Percentiles rank a stretch among this genome's conserved stretches.
These are phyloP conservation scores for Penicillium sp. DNA, from an alignment of 2,329 filamentous ascomycete genomes.

Conservation along the genomic window DNA sequence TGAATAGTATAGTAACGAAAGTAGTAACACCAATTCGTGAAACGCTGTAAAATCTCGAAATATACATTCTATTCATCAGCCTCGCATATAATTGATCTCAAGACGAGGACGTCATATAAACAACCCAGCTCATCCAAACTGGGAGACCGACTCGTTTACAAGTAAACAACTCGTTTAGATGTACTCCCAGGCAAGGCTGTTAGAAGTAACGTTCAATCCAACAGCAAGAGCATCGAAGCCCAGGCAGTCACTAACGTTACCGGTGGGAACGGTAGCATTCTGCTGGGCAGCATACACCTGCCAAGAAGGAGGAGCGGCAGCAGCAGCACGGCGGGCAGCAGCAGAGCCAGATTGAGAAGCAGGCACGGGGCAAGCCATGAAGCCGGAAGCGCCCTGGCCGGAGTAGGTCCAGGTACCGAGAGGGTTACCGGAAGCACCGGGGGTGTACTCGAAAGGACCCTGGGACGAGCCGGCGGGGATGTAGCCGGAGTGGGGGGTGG, in stretches of 20 bases:
- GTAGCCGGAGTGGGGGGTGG: conserved; percentile 54
- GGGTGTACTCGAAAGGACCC: conserved; percentile 50
- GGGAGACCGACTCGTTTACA: neutral
- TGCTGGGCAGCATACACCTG: conserved; percentile 42
- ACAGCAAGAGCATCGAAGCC: conserved; percentile 38
- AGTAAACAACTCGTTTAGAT: conserved; percentile 22
- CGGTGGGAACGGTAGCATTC: conserved; percentile 40
- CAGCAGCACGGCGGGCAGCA: conserved; percentile 6
- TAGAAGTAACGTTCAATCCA: conserved; percentile 15
- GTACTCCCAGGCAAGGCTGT: conserved; percentile 41
- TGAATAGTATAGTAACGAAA: neutral
- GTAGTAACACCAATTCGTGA: neutral
- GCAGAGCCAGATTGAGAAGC: conserved; percentile 8
- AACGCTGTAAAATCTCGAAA: neutral
- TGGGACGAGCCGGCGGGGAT: conserved; percentile 53
- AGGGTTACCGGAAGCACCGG: conserved; percentile 21
- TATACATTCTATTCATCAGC: neutral
- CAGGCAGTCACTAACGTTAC: conserved; percentile 39
- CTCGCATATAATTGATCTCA: neutral
- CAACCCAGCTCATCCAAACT: neutral
- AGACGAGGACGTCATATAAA: neutral
- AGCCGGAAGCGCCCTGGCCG: conserved; percentile 36
- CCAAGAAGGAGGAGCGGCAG: conserved; percentile 23
- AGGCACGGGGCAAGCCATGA: conserved; percentile 44
- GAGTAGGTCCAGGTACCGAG: conserved; percentile 30